Evolutionary conservation across 331 rosid species (phyloP), one percentile per base, ranked within the genome.

Genomic region (Arachis monticola): DNA sequence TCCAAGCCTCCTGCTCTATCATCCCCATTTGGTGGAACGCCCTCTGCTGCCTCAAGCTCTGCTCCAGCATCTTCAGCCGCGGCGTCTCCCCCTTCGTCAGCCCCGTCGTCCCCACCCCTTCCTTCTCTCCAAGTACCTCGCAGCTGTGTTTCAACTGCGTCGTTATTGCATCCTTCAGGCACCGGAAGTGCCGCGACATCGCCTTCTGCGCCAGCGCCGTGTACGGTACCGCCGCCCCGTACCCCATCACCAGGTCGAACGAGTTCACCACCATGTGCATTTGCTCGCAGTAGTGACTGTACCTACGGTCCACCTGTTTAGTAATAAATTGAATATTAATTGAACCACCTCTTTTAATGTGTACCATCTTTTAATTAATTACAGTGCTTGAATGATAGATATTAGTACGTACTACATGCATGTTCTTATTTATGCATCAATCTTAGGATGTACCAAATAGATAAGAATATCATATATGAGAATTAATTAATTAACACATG

Each of bases 1-100:
- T 80, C 99, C 99, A 95, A 66, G 99, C 99, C 78, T 95, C 99
- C 78, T 92, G 99, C 14, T 95, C 99, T 92, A 95, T 86, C 96
- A 95, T 90, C 2, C 99, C 99, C 85, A 95, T 95, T 44, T 93
- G 97, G 27, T 95, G 93, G 76, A 90, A 95, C 27, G 97, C 97
- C 82, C 97, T 87, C 72, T 95, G 98, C 67, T 95, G 98, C 22
- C 99, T 85, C 3, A 95, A 77, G 81, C 98, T 95, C 77, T 89
- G 96, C 61, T 95, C 99, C 1, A 95, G 75, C 74, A 85, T 27
- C 81, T 90, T 95, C 64, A 95, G 86, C 81, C 99, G 86, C 11
- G 99, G 99, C 0, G 99, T 95, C 88, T 95, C 99, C 41, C 99
- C 99, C 11, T 90, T 92, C 0, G 99, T 95, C 60, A 95, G 85